A percentile compares a stretch with the other conserved stretches of the same genome.
phyloP scores from a whole-genome alignment of 225 moss, liverwort and hornwort genomes.

The Marchantia polymorpha region DNA sequence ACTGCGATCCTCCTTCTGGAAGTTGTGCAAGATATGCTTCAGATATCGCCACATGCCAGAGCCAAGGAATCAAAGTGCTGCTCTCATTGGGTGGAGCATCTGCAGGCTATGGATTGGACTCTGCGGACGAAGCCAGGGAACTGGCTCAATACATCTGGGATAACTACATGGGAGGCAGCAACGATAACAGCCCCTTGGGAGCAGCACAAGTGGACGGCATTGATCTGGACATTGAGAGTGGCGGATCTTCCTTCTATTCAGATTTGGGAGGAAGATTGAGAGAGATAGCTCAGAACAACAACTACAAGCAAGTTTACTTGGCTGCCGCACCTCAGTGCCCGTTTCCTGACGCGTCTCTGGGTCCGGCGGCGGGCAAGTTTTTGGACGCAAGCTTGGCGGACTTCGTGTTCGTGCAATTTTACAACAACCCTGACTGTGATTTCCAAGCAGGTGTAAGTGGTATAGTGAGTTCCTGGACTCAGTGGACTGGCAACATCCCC shows the following conservation, averaged over 20 bases:
- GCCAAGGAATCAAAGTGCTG: neutral
- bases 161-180: neutral
- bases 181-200: neutral
- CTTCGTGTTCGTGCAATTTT: conserved; percentile 5
- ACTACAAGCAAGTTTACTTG: neutral
- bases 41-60: neutral
- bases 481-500: neutral
- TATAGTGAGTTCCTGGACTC: neutral
- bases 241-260: no score
- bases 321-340: conserved; percentile 4
- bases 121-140: neutral
- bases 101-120: neutral
- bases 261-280: no score
- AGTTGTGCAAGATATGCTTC: neutral
- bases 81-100: neutral
- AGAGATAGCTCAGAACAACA: no score
- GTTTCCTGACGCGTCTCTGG: neutral
- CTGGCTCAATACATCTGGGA: conserved; percentile 1
- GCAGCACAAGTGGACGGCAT: neutral
- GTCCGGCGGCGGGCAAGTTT: neutral
- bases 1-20: neutral
- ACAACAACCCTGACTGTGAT: conserved; percentile 4
- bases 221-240: no score
- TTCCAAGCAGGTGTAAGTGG: neutral
- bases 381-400: neutral